Percentiles rank a stretch among this genome's conserved stretches.
These are phyloP conservation scores for Spergularia marina DNA, from an alignment of 148 eudicot genomes.

Conservation along the genomic window DNA sequence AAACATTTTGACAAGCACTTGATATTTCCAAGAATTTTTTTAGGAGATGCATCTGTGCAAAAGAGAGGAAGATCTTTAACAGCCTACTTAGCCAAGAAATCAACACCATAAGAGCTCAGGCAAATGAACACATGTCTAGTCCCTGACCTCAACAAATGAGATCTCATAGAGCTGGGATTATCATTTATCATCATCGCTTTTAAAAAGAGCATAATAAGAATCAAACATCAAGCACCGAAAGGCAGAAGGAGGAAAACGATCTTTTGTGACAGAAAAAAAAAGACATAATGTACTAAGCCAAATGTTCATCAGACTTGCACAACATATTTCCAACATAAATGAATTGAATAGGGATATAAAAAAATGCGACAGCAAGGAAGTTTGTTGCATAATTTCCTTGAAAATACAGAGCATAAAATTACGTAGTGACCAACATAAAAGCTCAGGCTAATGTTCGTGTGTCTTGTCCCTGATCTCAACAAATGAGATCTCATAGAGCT, in stretches of 20 bases:
- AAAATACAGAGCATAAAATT: too few relatives aligned
- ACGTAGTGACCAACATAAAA: too few relatives aligned
- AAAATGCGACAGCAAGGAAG: too few relatives aligned
- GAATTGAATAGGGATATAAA: too few relatives aligned
- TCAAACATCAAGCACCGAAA: neutral
- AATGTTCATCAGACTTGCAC: neutral
- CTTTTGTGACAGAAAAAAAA: too few relatives aligned
- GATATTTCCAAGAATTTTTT: neutral
- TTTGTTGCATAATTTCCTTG: too few relatives aligned
- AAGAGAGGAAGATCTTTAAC: neutral
- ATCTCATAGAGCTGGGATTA: slow-evolving; percentile 22
- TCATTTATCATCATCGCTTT: slow-evolving; percentile 12
- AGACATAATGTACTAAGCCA: neutral
- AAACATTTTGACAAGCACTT: neutral
- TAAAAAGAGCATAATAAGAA: neutral
- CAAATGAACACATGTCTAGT: neutral
- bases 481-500: slow-evolving; percentile 11
- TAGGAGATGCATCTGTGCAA: neutral
- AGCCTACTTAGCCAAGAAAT: neutral
- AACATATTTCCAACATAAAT: too few relatives aligned
- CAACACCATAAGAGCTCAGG: neutral
- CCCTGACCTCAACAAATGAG: slow-evolving; percentile 10
- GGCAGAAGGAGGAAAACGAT: neutral
- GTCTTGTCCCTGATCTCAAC: slow-evolving; percentile 15
- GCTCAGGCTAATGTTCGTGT: slow-evolving; percentile 15